A percentile compares a stretch with the other conserved stretches of the same genome.
phyloP scores from a whole-genome alignment of 148 eudicot genomes.

The Silene latifolia region DNA sequence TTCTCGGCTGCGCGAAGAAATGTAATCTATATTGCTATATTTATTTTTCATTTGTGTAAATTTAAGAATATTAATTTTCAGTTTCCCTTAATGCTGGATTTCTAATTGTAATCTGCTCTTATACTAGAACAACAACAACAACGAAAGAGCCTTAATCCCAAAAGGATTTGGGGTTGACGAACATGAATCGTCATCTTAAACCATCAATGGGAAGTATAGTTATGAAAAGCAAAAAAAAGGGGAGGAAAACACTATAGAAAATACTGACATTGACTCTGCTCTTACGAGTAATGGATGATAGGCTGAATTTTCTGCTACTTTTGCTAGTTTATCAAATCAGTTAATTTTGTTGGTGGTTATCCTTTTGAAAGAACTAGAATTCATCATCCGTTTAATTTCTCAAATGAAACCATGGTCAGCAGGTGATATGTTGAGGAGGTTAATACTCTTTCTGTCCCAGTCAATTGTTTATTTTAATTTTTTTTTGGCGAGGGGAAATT shows the following conservation, averaged over 20 bases:
- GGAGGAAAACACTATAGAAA: neutral
- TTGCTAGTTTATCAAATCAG: neutral
- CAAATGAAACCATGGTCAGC: no score
- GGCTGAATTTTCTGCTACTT: neutral
- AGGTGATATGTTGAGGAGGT: no score
- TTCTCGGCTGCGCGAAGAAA: constrained; percentile 83
- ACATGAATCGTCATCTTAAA: neutral
- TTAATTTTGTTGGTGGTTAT: no score
- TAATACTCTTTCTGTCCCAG: no score
- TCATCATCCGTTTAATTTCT: no score
- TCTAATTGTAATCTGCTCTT: constrained; percentile 9
- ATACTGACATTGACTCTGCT: neutral
- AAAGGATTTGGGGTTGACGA: neutral
- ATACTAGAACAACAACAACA: neutral
- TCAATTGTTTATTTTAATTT: no score
- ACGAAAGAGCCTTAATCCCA: neutral
- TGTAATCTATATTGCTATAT: constrained; percentile 37
- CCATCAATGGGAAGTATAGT: neutral
- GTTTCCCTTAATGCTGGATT: neutral
- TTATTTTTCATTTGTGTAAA: neutral
- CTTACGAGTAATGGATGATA: no score
- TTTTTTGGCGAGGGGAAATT: no score
- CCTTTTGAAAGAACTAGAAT: no score
- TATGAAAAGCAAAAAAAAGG: neutral
- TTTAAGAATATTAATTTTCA: neutral